phyloP scores from a whole-genome alignment of 23 red algal species.

The Gracilaria gracilis region DNA sequence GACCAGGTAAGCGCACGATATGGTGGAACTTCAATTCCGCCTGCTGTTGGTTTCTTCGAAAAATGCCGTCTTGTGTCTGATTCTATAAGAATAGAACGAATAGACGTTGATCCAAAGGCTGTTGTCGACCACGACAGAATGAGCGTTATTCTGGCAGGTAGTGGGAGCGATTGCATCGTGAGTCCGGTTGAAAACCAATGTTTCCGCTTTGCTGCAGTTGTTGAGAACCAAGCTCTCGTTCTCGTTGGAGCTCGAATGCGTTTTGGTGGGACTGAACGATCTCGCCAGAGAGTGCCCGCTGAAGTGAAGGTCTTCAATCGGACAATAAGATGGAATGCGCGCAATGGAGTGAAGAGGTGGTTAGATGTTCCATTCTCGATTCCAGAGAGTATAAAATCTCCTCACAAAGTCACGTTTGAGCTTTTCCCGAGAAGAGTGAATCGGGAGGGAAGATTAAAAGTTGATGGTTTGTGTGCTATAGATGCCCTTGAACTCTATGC shows the following conservation, averaged over 20 bases:
- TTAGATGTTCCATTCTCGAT: constrained; percentile 67
- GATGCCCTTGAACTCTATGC: constrained; percentile 71
- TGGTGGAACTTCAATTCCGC: constrained; percentile 11
- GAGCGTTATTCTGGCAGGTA: constrained; percentile 42
- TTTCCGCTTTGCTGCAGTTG: constrained; percentile 43
- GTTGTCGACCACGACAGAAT: constrained; percentile 37
- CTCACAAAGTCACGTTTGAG: constrained; percentile 53
- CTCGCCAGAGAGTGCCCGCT: constrained; percentile 47
- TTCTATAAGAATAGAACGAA: constrained; percentile 19
- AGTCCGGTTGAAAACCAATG: constrained; percentile 42
- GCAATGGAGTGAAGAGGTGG: constrained; percentile 69
- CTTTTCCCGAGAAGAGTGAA: constrained; percentile 34
- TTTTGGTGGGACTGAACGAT: constrained; percentile 60
- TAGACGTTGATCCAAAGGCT: neutral
- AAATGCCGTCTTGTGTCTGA: constrained; percentile 62
- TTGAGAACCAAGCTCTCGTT: constrained; percentile 43
- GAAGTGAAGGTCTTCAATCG: constrained; percentile 65
- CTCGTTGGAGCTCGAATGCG: constrained; percentile 69
- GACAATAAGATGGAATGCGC: constrained; percentile 29
- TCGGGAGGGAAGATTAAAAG: constrained; percentile 13
- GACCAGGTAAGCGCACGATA: neutral
- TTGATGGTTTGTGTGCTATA: constrained; percentile 51
- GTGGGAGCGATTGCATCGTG: constrained; percentile 61
- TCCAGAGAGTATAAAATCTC: constrained; percentile 65
- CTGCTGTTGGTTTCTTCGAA: constrained; percentile 68